Evolutionary conservation across 73 alveolate species (phyloP).

Genomic region (Uronychia binucleata): DNA sequence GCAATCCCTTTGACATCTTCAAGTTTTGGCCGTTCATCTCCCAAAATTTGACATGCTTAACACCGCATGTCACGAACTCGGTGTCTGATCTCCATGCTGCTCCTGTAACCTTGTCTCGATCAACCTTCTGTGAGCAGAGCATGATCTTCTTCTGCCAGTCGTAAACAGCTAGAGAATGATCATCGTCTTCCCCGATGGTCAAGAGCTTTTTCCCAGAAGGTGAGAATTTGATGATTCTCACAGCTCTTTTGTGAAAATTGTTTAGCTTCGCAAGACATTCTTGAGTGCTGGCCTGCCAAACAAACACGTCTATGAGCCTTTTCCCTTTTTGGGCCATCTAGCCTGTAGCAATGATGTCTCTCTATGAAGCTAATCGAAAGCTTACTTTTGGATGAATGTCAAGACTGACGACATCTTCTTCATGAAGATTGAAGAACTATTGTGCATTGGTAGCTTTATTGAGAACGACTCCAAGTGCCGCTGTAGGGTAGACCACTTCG

Average conservation of each 20-base stretch:
- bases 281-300: constrained; percentile 91
- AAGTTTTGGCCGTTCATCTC: constrained; percentile 90
- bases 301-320: constrained; percentile 89
- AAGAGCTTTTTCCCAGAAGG: constrained; percentile 93
- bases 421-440: constrained; percentile 91
- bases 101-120: constrained; percentile 87
- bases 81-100: constrained; percentile 89
- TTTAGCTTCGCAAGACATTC: constrained; percentile 67
- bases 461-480: constrained; percentile 95
- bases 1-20: constrained; percentile 83
- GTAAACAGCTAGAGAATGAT: constrained; percentile 93
- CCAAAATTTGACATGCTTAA: constrained; percentile 93
- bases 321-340: constrained; percentile 95
- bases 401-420: constrained; percentile 96
- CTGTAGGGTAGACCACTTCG: constrained; percentile 91
- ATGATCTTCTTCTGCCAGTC: constrained; percentile 91
- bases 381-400: constrained; percentile 97
- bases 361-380: no score
- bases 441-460: constrained; percentile 80
- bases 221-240: constrained; percentile 86
- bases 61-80: constrained; percentile 95
- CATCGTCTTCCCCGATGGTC: constrained; percentile 97
- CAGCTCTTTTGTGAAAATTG: constrained; percentile 91
- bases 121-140: constrained; percentile 88
- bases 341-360: constrained; percentile 96